phyloP scores from a whole-genome alignment of 2,329 filamentous ascomycete genomes.

The Teratosphaeria destructans region DNA sequence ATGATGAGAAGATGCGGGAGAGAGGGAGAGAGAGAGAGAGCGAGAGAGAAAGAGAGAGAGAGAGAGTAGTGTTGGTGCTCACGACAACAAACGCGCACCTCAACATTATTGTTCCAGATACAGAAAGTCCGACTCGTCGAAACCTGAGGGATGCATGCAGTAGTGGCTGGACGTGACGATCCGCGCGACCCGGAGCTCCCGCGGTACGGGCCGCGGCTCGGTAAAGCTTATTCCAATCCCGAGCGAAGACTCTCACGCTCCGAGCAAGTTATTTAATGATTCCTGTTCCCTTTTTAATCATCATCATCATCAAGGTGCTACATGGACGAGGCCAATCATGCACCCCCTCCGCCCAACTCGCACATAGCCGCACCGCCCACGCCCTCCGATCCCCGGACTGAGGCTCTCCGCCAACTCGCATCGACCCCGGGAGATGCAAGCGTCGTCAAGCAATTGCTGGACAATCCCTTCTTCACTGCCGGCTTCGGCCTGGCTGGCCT shows the following conservation, averaged over 20 bases:
- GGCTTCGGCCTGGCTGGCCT: conserved; percentile 84
- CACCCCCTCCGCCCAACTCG: background rate
- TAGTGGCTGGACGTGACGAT: background rate
- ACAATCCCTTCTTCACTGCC: conserved; percentile 46
- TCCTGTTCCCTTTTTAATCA: too few species aligned
- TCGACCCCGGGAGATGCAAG: conserved; percentile 26
- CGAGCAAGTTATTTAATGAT: too few species aligned
- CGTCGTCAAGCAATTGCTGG: conserved; percentile 35
- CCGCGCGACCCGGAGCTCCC: too few species aligned
- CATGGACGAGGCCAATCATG: conserved; percentile 25
- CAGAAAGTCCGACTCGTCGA: background rate
- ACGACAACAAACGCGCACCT: background rate
- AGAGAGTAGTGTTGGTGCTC: background rate
- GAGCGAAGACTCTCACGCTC: too few species aligned
- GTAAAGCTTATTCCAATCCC: background rate
- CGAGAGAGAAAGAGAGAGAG: background rate
- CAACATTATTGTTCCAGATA: background rate
- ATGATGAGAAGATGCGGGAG: conserved; percentile 13
- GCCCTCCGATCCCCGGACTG: conserved; percentile 9
- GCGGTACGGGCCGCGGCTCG: too few species aligned
- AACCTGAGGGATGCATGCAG: background rate
- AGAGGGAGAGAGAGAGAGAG: background rate
- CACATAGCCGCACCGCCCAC: background rate
- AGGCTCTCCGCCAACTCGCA: conserved; percentile 29
- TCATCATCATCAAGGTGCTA: conserved; percentile 2